Percentiles rank a stretch among this genome's conserved stretches.
Evolutionary conservation across 768 basidiomycete species (phyloP).

Genomic region (Asterophora parasitica): DNA sequence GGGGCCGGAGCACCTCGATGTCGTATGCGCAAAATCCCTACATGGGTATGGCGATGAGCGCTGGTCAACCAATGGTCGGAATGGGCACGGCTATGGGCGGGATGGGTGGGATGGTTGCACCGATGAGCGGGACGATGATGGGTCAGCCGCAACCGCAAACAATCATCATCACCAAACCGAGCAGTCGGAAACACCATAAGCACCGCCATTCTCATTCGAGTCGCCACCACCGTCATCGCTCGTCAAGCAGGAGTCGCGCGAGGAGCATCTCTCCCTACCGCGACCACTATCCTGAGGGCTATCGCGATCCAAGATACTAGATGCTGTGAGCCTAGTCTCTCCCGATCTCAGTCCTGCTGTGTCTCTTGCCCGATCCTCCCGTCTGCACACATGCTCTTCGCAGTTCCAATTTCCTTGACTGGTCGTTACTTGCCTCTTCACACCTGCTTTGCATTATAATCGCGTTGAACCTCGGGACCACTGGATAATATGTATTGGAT

Average conservation of each 20-base stretch:
- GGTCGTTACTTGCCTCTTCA: neutral
- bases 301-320: constrained; percentile 1
- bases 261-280: constrained; percentile 23
- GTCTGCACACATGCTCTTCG: neutral
- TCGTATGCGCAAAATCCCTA: constrained; percentile 27
- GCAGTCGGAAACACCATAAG: constrained; percentile 25
- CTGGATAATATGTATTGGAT: constrained; percentile 6
- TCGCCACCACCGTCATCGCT: constrained; percentile 8
- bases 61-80: neutral
- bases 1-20: constrained; percentile 30
- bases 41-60: constrained; percentile 19
- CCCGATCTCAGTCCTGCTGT: neutral
- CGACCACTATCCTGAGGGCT: constrained; percentile 13
- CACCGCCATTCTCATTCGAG: constrained; percentile 1
- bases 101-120: too few species aligned
- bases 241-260: constrained; percentile 22
- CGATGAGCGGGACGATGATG: constrained; percentile 11
- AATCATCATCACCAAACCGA: constrained; percentile 27
- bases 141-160: constrained; percentile 17
- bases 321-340: neutral
- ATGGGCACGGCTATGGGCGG: too few species aligned
- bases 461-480: neutral
- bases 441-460: constrained; percentile 1
- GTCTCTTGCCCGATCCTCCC: neutral
- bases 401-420: neutral